These are phyloP conservation scores for Mycogone perniciosa DNA, from an alignment of 2,329 filamentous ascomycete species.

Conservation along the genomic window DNA sequence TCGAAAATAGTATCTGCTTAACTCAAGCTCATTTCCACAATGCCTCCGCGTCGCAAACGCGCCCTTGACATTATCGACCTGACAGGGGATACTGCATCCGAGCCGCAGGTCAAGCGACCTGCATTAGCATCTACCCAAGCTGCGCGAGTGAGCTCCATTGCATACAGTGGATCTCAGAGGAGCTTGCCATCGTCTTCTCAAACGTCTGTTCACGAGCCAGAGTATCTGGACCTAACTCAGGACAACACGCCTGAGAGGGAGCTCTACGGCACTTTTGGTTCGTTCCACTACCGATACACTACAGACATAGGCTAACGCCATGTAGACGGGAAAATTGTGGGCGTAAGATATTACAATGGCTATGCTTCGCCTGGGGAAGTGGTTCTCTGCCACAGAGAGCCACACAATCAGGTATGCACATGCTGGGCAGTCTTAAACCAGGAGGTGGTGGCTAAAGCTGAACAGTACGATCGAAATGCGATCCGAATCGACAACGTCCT, in stretches of 20 bases:
- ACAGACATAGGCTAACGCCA: not conserved
- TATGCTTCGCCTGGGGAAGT: constrained; percentile 56
- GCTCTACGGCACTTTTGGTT: constrained; percentile 42
- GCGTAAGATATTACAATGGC: constrained; percentile 55
- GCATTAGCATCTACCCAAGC: constrained; percentile 14
- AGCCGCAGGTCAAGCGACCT: constrained; percentile 21
- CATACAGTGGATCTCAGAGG: constrained; percentile 14
- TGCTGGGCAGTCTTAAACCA: not conserved
- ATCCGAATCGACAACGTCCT: constrained; percentile 74
- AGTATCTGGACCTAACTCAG: constrained; percentile 39
- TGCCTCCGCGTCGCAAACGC: constrained; percentile 29
- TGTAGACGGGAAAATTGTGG: constrained; percentile 43
- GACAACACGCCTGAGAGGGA: constrained; percentile 36
- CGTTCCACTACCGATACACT: constrained; percentile 11
- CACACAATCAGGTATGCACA: constrained; percentile 48
- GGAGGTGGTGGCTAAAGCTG: not conserved
- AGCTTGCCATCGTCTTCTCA: not conserved
- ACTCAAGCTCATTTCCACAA: not conserved
- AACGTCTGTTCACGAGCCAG: constrained; percentile 26
- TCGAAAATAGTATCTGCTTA: not conserved
- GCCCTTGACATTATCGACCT: constrained; percentile 34
- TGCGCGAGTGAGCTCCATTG: constrained; percentile 4
- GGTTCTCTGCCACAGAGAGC: constrained; percentile 59
- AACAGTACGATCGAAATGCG: constrained; percentile 64
- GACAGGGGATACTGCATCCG: constrained; percentile 29